Evolutionary conservation across 352 stramenopile genomes (phyloP), one percentile per base, ranked within the genome.

Genomic region (Phytophthora macrochlamydospora): DNA sequence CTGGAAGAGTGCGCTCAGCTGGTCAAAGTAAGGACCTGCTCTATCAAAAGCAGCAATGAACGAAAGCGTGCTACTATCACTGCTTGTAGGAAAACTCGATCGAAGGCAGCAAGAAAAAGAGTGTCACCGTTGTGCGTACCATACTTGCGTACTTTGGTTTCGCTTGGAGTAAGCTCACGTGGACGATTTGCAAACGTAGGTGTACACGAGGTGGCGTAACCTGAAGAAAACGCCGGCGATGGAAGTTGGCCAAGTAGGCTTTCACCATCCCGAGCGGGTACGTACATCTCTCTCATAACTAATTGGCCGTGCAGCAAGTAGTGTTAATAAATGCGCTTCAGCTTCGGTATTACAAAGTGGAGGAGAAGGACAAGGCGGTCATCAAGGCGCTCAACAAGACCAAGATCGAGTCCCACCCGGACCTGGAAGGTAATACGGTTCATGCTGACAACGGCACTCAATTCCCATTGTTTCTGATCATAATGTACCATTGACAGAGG

Each of bases 201-300:
- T 98, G 7, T 98, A 98, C 73, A 98, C 94, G 18, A 89, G 86
- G 56, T 98, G 91, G 91, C 80, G 86, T 32, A 98, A 98, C 66
- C 59, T 98, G 58, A 91, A 95, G 56, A 98, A 98, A 69, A 90
- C 84, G 1, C 62, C 72, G 40, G 79, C 78, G 29, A 98, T 98
- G 91, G 92, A 97, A 56, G 89, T 96, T 44, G 94, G 94, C 24
- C 87, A 97, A 77, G 92, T 98, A 2, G 84, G 85, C 52, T 94
- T 92, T 56, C 79, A 93, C 53, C 78, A 92, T 50, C 82, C 83
- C 0, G 83, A 91, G 4, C 71, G 83, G 50, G 85, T 89, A 65
- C 57, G 69, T 76, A 5, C 3, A 32, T 24, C 18, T 24, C 18
- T 24, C 18, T 24, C 18, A 24, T 51, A 12, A 4, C 40, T 46